Evolutionary conservation across 2,329 filamentous ascomycete species (phyloP).

Genomic region (Alternaria postmessia): DNA sequence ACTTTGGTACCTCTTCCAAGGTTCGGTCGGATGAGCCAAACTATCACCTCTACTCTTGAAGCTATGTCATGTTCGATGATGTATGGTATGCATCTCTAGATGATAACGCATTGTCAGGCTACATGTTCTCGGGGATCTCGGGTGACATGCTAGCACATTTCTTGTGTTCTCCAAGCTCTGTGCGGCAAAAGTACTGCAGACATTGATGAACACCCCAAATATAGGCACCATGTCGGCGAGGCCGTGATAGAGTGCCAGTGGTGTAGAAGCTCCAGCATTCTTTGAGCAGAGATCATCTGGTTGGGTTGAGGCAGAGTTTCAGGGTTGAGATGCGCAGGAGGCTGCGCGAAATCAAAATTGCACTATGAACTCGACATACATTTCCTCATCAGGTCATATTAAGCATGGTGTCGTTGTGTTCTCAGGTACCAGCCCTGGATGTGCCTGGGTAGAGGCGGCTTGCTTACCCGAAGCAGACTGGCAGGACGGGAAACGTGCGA

Average conservation of each 20-base stretch:
- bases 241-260: neutral
- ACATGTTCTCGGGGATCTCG: neutral
- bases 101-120: neutral
- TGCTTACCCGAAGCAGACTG: slow-evolving; percentile 18
- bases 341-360: neutral
- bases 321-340: neutral
- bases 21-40: neutral
- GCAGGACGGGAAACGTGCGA: slow-evolving; percentile 16
- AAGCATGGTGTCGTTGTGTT: neutral
- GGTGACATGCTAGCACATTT: slow-evolving; percentile 2
- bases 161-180: neutral
- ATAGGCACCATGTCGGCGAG: neutral
- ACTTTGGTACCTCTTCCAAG: slow-evolving; percentile 1
- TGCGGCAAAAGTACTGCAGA: slow-evolving; percentile 5
- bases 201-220: neutral
- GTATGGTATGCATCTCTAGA: neutral
- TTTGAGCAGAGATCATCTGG: neutral
- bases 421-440: neutral
- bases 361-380: neutral
- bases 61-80: neutral
- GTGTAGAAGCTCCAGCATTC: neutral
- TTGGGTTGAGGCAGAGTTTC: neutral
- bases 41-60: neutral
- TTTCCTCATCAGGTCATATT: neutral
- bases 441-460: neutral